phyloP scores from a whole-genome alignment of 768 basidiomycete species.

The Cyclocybe aegerita region DNA sequence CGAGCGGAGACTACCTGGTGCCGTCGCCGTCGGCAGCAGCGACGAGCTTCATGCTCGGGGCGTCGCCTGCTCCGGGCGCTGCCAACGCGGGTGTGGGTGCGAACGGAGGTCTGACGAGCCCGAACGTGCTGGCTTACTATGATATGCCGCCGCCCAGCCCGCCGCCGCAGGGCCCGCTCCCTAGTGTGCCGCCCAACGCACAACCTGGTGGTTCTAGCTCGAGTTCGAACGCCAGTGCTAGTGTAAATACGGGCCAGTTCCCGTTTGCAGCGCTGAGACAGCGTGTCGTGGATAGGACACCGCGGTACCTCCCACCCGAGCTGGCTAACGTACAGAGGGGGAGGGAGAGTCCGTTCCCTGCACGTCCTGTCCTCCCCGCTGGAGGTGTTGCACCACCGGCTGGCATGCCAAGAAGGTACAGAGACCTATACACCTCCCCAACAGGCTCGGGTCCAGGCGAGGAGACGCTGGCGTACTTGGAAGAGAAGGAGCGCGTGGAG shows the following conservation, averaged over 20 bases:
- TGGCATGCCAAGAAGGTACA: conserved; percentile 21
- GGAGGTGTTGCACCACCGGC: conserved; percentile 2
- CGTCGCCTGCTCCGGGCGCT: too few relatives aligned
- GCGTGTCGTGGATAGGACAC: conserved; percentile 18
- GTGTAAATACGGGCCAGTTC: conserved; percentile 6
- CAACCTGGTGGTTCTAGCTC: background rate
- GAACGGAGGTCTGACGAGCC: conserved; percentile 25
- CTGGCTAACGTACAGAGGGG: conserved; percentile 38
- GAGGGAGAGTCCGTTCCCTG: conserved; percentile 50
- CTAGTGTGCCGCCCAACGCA: conserved; percentile 27
- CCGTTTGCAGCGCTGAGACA: conserved; percentile 22
- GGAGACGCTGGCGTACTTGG: background rate
- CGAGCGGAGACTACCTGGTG: too few relatives aligned
- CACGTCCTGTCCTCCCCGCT: conserved; percentile 34
- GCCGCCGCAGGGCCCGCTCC: conserved; percentile 45
- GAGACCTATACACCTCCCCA: conserved; percentile 26
- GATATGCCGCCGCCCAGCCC: conserved; percentile 53
- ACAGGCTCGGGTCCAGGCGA: background rate
- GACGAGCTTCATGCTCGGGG: too few relatives aligned
- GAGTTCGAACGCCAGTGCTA: background rate
- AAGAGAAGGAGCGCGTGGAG: conserved; percentile 6
- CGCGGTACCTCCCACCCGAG: conserved; percentile 13
- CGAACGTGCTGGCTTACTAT: conserved; percentile 44
- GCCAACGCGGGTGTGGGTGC: too few relatives aligned
- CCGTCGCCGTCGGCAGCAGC: too few relatives aligned